Evolutionary conservation across 176 grass and related monocot genomes (phyloP), one percentile per base, ranked within the genome.

Genomic region (Oryza brachyantha): DNA sequence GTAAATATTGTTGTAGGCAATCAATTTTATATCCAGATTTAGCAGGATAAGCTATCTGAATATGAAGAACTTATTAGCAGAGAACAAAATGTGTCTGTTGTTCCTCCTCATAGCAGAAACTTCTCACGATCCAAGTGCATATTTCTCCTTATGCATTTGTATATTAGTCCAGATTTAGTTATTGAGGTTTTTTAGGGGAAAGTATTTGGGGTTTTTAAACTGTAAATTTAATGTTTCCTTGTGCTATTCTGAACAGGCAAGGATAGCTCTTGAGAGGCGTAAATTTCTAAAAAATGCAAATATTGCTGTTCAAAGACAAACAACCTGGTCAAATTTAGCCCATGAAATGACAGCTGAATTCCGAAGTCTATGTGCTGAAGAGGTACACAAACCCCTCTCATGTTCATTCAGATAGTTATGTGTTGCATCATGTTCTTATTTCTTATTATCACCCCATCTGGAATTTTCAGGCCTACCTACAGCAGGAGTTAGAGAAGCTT

Each of bases 291-390:
- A 99, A 81, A 99, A 99, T 88, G 92, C 96, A 63, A 99, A 87
- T 38, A 81, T 91, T 70, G 96, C 92, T 79, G 92, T 96, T 82
- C 90, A 91, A 74, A 93, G 92, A 70, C 96, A 99, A 79, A 86
- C 82, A 39, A 91, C 86, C 21, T 99, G 96, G 96, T 96, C 90
- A 71, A 95, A 93, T 86, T 89, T 99, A 37, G 96, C 96, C 75
- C 90, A 99, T 86, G 96, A 99, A 95, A 99, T 99, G 92, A 99
- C 96, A 52, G 82, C 92, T 43, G 96, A 99, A 84, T 99, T 99
- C 76, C 92, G 96, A 76, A 91, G 96, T 84, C 92, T 99, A 69
- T 96, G 92, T 87, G 96, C 96, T 50, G 96, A 99, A 93, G 96
- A 99, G 96, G 96, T 99, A 88, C 38, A 76, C 25, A 29, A 88